phyloP scores from a whole-genome alignment of 2,329 filamentous ascomycete species.

The Stachybotrys elegans region DNA sequence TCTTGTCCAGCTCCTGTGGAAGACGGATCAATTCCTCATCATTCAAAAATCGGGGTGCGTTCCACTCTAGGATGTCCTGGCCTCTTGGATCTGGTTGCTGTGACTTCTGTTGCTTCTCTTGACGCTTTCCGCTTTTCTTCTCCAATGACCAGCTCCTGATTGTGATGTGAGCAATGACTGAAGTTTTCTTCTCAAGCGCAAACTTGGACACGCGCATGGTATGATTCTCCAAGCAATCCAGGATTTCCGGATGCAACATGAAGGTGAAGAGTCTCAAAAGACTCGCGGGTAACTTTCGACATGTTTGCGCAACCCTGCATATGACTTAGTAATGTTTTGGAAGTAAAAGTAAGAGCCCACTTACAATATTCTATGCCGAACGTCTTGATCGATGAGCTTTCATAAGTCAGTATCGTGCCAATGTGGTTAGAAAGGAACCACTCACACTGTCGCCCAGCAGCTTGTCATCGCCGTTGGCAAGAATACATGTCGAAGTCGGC shows the following conservation, averaged over 20 bases:
- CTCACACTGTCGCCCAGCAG: not conserved
- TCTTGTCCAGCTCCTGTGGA: not conserved
- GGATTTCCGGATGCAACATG: not conserved
- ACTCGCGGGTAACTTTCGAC: not conserved
- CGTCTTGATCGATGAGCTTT: not conserved
- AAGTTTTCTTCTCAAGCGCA: not conserved
- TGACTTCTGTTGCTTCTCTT: not conserved
- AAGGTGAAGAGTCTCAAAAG: not conserved
- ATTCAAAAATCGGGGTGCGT: not conserved
- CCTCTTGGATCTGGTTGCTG: not conserved
- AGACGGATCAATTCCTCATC: not conserved
- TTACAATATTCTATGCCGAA: not conserved
- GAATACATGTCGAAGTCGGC: not conserved
- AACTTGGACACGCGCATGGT: constrained; percentile 1
- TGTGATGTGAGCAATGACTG: not conserved
- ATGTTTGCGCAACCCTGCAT: not conserved
- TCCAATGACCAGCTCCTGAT: not conserved
- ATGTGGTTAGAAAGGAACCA: not conserved
- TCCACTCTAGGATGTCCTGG: not conserved
- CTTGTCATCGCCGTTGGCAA: not conserved
- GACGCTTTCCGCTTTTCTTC: not conserved
- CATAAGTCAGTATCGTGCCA: not conserved
- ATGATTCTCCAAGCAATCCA: not conserved
- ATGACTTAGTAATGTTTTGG: not conserved
- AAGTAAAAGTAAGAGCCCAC: not conserved